Conservation (phyloP, 1,284 basidiomycete species). For the Puccinia polysora region DNA sequence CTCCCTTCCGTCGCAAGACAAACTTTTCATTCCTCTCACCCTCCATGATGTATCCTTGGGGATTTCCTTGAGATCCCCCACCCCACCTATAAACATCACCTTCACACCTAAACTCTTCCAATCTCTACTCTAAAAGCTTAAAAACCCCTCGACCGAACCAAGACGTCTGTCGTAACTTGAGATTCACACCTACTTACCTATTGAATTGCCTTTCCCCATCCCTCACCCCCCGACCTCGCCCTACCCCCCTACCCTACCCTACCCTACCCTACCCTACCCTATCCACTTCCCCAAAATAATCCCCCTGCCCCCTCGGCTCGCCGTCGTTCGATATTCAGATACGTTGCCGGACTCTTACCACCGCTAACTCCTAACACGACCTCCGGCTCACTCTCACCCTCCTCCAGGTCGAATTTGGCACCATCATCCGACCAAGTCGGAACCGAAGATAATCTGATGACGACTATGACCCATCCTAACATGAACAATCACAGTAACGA, state of each 20-base stretch:
- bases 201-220: constrained; percentile 6
- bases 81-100: background rate
- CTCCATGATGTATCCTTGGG: background rate
- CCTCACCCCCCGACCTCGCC: constrained; percentile 32
- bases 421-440: background rate
- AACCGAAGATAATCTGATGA: no score
- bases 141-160: no score
- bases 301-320: background rate
- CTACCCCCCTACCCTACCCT: background rate
- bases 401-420: background rate
- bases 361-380: background rate
- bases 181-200: constrained; percentile 17
- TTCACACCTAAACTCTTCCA: background rate
- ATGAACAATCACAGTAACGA: no score
- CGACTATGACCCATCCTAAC: no score
- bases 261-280: background rate
- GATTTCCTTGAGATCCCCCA: background rate
- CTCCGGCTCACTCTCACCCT: background rate
- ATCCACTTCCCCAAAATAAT: background rate
- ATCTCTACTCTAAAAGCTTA: constrained; percentile 16
- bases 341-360: background rate
- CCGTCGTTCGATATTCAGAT: background rate
- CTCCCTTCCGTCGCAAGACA: background rate
- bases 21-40: background rate
- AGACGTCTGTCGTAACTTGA: no score